These are phyloP conservation scores for Colletotrichum tabaci DNA, from an alignment of 2,329 filamentous ascomycete species.

Conservation along the genomic window DNA sequence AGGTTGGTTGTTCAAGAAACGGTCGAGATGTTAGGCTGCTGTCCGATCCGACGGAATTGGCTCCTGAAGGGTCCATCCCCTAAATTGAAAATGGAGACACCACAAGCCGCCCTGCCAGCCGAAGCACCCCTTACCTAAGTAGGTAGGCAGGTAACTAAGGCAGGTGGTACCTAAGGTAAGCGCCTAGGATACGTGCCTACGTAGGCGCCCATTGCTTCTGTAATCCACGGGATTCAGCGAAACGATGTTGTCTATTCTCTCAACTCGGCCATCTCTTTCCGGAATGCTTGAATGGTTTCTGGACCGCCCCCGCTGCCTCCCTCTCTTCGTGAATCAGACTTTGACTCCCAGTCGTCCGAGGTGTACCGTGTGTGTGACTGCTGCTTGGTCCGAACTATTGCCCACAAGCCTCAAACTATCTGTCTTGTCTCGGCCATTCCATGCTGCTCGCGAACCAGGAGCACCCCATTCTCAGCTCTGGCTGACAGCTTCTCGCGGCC, in stretches of 20 bases:
- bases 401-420: constrained; percentile 15
- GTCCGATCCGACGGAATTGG: neutral
- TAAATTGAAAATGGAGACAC: neutral
- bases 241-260: constrained; percentile 19
- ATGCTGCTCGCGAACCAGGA: constrained; percentile 3
- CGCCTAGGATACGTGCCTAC: no score
- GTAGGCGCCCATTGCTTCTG: no score
- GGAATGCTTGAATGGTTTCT: neutral
- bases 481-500: constrained; percentile 20
- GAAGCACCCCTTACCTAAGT: no score
- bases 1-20: neutral
- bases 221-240: neutral
- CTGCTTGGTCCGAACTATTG: constrained; percentile 24
- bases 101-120: constrained; percentile 1
- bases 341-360: neutral
- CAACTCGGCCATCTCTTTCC: constrained; percentile 9
- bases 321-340: neutral
- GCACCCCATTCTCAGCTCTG: constrained; percentile 11
- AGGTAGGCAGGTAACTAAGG: no score
- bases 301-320: neutral
- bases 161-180: no score
- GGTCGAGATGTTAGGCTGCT: no score
- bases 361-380: neutral
- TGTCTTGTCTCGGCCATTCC: neutral
- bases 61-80: neutral